These are phyloP conservation scores for Macadamia integrifolia DNA, from an alignment of 164 flowering plant species.

Conservation along the genomic window DNA sequence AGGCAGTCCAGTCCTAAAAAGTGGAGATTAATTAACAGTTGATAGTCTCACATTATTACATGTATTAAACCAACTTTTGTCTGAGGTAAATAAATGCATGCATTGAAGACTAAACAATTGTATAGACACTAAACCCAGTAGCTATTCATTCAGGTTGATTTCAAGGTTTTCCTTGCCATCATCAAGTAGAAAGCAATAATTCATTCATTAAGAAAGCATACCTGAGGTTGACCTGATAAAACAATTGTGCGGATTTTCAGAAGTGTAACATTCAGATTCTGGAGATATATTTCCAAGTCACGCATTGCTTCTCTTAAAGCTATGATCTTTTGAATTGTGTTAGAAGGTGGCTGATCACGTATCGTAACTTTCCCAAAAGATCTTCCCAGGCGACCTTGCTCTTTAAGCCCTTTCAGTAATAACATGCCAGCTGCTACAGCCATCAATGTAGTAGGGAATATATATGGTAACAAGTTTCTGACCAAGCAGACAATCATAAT, in stretches of 20 bases:
- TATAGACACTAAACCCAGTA: neutral
- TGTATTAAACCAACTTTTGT: neutral
- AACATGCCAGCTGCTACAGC: constrained; percentile 60
- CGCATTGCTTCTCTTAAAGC: constrained; percentile 88
- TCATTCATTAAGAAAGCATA: constrained; percentile 18
- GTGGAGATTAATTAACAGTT: too few species aligned
- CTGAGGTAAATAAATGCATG: neutral
- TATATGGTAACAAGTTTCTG: constrained; percentile 76
- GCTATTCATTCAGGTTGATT: neutral
- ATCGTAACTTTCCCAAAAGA: constrained; percentile 80
- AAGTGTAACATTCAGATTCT: constrained; percentile 67
- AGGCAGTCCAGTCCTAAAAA: neutral
- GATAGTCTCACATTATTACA: too few species aligned
- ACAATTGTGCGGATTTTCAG: constrained; percentile 75
- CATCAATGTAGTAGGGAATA: constrained; percentile 59
- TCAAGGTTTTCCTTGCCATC: neutral
- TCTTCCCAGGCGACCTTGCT: constrained; percentile 92
- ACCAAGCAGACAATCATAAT: constrained; percentile 10
- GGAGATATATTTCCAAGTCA: constrained; percentile 71
- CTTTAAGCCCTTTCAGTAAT: constrained; percentile 73
- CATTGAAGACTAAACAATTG: too few species aligned
- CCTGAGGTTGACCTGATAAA: constrained; percentile 95
- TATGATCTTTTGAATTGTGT: constrained; percentile 84
- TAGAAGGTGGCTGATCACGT: constrained; percentile 92
- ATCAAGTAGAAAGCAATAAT: neutral